Conservation (phyloP, 2,329 filamentous ascomycete genomes). For the Calonectria pseudoturangicola region DNA sequence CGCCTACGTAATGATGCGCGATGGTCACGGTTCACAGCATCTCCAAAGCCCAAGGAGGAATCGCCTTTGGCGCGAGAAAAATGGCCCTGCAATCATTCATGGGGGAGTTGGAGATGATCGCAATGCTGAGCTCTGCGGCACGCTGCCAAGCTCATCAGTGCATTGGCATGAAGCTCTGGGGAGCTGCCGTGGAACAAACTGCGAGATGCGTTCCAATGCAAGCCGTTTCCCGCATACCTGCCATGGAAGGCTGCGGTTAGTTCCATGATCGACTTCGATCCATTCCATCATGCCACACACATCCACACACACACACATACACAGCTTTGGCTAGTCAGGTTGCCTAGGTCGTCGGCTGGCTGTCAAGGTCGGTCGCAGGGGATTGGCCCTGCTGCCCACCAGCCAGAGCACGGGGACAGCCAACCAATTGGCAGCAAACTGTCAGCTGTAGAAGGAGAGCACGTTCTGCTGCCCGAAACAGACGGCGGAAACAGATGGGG, state of each 20-base stretch:
- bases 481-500: constrained; percentile 19
- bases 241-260: constrained; percentile 1
- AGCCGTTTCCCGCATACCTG: constrained; percentile 20
- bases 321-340: constrained; percentile 1
- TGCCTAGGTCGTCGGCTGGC: not conserved
- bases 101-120: constrained; percentile 10
- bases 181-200: constrained; percentile 9
- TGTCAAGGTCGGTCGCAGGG: constrained; percentile 9
- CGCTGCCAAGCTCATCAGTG: not conserved
- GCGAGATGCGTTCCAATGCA: constrained; percentile 7
- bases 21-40: constrained; percentile 18
- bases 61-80: constrained; percentile 14
- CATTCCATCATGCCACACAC: constrained; percentile 8
- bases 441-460: not conserved
- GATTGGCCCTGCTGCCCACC: not conserved
- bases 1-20: constrained; percentile 21
- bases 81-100: constrained; percentile 11
- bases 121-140: not conserved
- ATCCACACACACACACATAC: no score
- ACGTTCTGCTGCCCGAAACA: constrained; percentile 25
- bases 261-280: constrained; percentile 12
- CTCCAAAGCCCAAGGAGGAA: not conserved
- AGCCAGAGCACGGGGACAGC: not conserved
- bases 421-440: not conserved
- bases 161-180: constrained; percentile 5